Base-by-base conservation (phyloP, 257 asterid species). In the Jacaranda copaia region DNA sequence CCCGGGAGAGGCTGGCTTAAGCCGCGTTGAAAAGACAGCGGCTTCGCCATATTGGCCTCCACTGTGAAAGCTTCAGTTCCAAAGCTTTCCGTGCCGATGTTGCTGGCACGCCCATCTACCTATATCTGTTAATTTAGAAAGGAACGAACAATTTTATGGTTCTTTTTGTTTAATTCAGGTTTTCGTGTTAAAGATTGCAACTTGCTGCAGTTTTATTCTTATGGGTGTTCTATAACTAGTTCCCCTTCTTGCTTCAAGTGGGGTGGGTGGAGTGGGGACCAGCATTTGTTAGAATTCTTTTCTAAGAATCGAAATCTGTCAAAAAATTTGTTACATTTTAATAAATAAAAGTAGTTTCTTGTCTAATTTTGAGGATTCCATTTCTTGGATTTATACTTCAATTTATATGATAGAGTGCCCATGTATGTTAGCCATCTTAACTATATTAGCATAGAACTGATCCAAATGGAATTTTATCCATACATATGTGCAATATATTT, bases 21-120 rank as follows among this genome's bases (percentile, higher is more conserved):
- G 72, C 72, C 53, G 43, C 72, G 0, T 56, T 66, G 3, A 25
- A 66, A 12, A 42, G 56, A 45, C 57, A 66, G 14, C 35, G 10
- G 56, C 72, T 66, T 42, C 36, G 52, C 5, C 1, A 64, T 7
- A n/a, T 64, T 7, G 51, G 52, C 8, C 0, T 42, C 36, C 8
- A 57, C 39, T 64, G 35, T 16, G 35, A 64, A n/a, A 68, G 73
- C 60, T 20, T 68, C 43, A 68, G 73, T 38, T 68, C 73, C 20
- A 25, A 1, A 46, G 16, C 40, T 45, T 12, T 12, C 16, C 45
- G 3, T 63, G 4, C 6, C 4, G 19, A 46, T 25, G 20, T 19
- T 15, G 0, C 9, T 68, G 73, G 73, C 25, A 43, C 25, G 11
- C n/a, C 55, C 6, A 42, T 42, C 8, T 42, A 4, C 1, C 32